Evolutionary conservation across 768 basidiomycete genomes (phyloP).

Genomic region (Mycena galopus): DNA sequence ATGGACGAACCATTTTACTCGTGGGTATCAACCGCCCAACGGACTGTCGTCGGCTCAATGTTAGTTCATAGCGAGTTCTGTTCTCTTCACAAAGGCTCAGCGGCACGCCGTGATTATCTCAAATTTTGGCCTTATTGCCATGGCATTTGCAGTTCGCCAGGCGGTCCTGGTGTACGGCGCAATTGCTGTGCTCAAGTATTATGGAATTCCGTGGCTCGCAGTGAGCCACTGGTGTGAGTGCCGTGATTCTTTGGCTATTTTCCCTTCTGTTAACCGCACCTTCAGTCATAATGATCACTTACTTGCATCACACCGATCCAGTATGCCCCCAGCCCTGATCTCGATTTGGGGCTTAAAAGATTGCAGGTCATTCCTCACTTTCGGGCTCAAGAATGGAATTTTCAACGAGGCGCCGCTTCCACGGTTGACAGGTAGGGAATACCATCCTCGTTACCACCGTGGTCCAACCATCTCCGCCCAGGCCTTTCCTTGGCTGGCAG

Average conservation of each 20-base stretch:
- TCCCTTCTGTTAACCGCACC: neutral
- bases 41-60: neutral
- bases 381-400: constrained; percentile 59
- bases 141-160: constrained; percentile 39
- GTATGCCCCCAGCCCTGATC: too few species aligned
- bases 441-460: neutral
- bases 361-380: constrained; percentile 56
- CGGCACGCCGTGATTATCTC: constrained; percentile 51
- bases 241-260: neutral
- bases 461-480: neutral
- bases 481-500: constrained; percentile 61
- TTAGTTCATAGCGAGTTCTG: constrained; percentile 47
- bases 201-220: constrained; percentile 37
- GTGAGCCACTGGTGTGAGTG: constrained; percentile 36
- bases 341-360: too few species aligned
- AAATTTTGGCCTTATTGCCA: constrained; percentile 51
- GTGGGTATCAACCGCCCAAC: constrained; percentile 15
- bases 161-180: constrained; percentile 45
- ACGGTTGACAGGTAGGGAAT: constrained; percentile 53
- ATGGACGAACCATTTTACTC: constrained; percentile 59
- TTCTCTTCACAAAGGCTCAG: constrained; percentile 53
- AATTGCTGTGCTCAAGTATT: constrained; percentile 42
- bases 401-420: constrained; percentile 60
- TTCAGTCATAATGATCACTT: constrained; percentile 60
- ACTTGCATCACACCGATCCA: constrained; percentile 76